Evolutionary conservation across 306 rosid species (phyloP).

Genomic region (Alnus glutinosa): DNA sequence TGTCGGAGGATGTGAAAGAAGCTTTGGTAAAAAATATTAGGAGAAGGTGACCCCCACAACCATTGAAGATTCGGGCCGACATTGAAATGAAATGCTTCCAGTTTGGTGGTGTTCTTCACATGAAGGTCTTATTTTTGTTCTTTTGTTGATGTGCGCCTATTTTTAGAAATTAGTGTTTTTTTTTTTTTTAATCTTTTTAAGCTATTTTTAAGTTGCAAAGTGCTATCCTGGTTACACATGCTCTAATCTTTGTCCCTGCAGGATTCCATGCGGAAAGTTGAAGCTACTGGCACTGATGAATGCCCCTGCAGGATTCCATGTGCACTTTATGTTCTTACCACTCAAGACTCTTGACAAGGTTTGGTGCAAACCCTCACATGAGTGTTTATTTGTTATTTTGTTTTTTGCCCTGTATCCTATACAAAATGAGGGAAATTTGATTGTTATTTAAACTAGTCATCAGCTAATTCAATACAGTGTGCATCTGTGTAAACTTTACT

Average conservation of each 20-base stretch:
- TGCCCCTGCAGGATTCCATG: conserved; percentile 99
- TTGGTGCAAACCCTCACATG: conserved; percentile 10
- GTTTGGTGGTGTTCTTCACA: conserved; percentile 96
- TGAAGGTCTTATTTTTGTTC: conserved; percentile 52
- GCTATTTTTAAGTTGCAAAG: neutral
- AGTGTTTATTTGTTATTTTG: conserved; percentile 12
- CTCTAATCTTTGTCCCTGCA: conserved; percentile 30
- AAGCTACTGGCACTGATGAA: conserved; percentile 87
- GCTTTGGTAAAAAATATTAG: conserved; percentile 75
- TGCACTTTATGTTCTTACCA: conserved; percentile 90
- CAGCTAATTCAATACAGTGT: neutral
- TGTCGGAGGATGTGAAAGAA: conserved; percentile 84
- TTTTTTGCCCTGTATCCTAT: neutral
- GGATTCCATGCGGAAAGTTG: conserved; percentile 97
- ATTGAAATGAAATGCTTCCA: conserved; percentile 96
- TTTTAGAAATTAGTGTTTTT: conserved; percentile 5
- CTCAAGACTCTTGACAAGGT: conserved; percentile 99
- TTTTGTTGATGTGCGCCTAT: conserved; percentile 12
- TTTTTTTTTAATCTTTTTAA: neutral
- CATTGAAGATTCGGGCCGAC: conserved; percentile 94
- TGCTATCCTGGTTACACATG: neutral
- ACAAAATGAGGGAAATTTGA: neutral
- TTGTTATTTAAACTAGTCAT: neutral
- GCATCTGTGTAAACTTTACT: neutral
- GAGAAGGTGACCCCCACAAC: conserved; percentile 98